Conservation (phyloP, 768 basidiomycete species). For the Hypholoma fasciculare region DNA sequence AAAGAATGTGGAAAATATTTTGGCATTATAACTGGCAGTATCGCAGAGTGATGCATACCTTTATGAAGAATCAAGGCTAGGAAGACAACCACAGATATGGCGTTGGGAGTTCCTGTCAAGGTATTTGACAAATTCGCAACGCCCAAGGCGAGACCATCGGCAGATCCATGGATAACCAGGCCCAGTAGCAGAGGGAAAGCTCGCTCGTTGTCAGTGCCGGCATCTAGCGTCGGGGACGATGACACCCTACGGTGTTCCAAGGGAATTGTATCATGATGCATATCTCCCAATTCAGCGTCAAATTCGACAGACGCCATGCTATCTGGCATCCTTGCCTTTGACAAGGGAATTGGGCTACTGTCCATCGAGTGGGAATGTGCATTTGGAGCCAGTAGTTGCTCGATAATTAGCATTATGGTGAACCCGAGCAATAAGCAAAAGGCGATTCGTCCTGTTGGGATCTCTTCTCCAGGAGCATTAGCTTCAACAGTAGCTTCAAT, state of each 20-base stretch:
- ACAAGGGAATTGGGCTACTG: conserved; percentile 6
- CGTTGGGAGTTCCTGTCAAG: conserved; percentile 34
- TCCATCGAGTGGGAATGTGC: conserved; percentile 35
- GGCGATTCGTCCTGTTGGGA: conserved; percentile 57
- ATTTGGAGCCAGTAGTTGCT: conserved; percentile 59
- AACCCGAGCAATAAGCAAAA: conserved; percentile 66
- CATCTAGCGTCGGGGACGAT: conserved; percentile 13
- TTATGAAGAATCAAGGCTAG: conserved; percentile 92
- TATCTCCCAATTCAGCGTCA: conserved; percentile 63
- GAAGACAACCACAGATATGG: conserved; percentile 83
- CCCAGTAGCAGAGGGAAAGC: conserved; percentile 83
- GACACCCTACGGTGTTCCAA: conserved; percentile 7
- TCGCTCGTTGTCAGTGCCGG: conserved; percentile 27
- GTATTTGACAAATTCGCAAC: conserved; percentile 47
- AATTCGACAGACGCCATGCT: conserved; percentile 42
- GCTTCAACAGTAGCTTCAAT: conserved; percentile 58
- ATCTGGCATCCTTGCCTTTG: conserved; percentile 9
- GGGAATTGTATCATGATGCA: conserved; percentile 36
- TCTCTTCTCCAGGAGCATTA: conserved; percentile 27
- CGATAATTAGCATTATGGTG: conserved; percentile 64
- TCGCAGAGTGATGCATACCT: conserved; percentile 37
- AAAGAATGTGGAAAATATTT: conserved; percentile 1
- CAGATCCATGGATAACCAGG: conserved; percentile 82
- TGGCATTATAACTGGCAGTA: neutral
- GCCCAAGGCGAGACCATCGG: conserved; percentile 92